Percentiles rank a stretch among this genome's conserved stretches.
Evolutionary conservation across 1,139 yeast species (phyloP).

Genomic region (Taphrina betulina): DNA sequence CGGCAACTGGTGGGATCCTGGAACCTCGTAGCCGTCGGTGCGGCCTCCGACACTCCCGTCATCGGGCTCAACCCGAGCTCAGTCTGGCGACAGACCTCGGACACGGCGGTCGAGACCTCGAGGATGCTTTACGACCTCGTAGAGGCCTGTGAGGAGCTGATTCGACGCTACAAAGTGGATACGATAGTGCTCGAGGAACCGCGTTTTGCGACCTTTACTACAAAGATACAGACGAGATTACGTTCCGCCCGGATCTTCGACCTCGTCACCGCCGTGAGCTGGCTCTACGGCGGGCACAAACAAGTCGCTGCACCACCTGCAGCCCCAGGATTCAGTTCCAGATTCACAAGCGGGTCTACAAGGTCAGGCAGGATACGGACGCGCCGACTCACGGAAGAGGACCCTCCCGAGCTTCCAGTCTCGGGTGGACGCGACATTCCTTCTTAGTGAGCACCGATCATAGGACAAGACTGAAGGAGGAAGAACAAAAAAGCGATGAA

Average conservation of each 20-base stretch:
- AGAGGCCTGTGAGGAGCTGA: slow-evolving; percentile 18
- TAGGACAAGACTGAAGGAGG: too few relatives aligned
- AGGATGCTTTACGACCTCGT: slow-evolving; percentile 17
- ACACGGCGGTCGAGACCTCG: neutral
- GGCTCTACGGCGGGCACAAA: slow-evolving; percentile 27
- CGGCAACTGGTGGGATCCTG: slow-evolving; percentile 18
- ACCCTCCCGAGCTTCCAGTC: neutral
- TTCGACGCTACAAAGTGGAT: slow-evolving; percentile 7
- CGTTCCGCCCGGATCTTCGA: slow-evolving; percentile 14
- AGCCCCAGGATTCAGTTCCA: neutral
- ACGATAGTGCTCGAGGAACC: slow-evolving; percentile 27
- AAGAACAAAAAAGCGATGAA: too few relatives aligned
- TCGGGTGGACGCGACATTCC: neutral
- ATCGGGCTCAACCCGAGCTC: slow-evolving; percentile 17
- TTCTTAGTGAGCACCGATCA: too few relatives aligned
- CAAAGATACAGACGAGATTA: slow-evolving; percentile 13
- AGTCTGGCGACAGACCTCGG: slow-evolving; percentile 17
- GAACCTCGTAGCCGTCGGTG: slow-evolving; percentile 29
- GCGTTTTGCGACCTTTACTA: slow-evolving; percentile 16
- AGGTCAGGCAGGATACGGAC: neutral
- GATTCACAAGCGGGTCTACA: neutral
- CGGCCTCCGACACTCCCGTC: slow-evolving; percentile 30
- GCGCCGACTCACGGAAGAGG: neutral
- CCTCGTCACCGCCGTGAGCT: slow-evolving; percentile 28
- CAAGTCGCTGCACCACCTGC: slow-evolving; percentile 9